Evolutionary conservation across 2,329 filamentous ascomycete genomes (phyloP), one percentile per base, ranked within the genome.

Genomic region (Pseudopithomyces chartarum): DNA sequence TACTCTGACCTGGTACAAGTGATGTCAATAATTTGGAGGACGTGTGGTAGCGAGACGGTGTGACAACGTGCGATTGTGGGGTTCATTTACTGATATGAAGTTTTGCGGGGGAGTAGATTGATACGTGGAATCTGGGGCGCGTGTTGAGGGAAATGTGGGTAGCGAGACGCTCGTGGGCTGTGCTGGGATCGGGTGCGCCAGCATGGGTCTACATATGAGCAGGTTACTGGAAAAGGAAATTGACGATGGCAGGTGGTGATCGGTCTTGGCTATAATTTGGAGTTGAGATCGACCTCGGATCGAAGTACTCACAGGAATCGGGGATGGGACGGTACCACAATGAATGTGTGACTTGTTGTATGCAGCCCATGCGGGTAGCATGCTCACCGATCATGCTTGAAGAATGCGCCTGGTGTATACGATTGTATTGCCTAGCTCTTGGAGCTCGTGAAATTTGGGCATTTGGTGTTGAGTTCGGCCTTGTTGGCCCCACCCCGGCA

Each of bases 1-100:
- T 8, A 15, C 15, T 13, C 6, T 33, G 20, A 15, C 47, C 47
- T 29, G 47, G 47, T 50, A 40, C 34, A 23, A 17, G 47, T 50
- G 47, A 50, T 39, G 47, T 40, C 47, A 40, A 22, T 29, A 22
- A 29, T 39, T 8, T 15, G 17, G 5, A 10, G 13, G 15, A 3
- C 3, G n/a, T 8, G 34, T 39, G 47, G 47, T 50, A 50, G 47
- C 47, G 47, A 50, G 47, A 40, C 34, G 33, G 47, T 50, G 47
- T 50, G 34, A 50, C 47, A 39, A 29, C 15, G 47, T 50, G 22
- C 34, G 47, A 3, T 50, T 50, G 47, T 32, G 47, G 47, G 47
- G 47, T 50, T 39, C 22, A 50, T 50, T 50, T 50, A 36, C 3
- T 13, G n/a, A 29, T 7, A 50, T 39, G 40, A 43, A 20, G 40